Base-by-base conservation (phyloP, 371 early-diverging fungal species). In the Catenaria anguillulae region DNA sequence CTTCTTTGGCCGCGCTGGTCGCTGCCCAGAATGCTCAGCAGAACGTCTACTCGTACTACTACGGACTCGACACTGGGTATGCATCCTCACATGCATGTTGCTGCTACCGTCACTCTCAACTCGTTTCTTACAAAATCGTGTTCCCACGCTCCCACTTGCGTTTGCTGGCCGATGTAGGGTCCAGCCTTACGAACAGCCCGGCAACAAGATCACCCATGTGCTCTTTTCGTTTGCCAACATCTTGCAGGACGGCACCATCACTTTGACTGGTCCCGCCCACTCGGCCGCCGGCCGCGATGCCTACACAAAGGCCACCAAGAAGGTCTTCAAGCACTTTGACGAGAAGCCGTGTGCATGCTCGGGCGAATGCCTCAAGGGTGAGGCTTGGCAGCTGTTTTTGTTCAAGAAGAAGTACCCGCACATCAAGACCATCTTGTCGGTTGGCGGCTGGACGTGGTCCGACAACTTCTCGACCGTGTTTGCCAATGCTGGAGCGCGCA, bases 341-440 rank as follows among this genome's bases (percentile, higher is more conserved):
- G 31, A 26, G 15, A 50, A 50, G 45, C 34, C 4, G 23, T 58
- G 58, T 31, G 29, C 31, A 24, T 58, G 58, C 43, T 3, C 6
- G 34, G 58, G 58, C 24, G 26, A 19, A 15, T 58, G 58, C 58
- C 31, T 58, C 13, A 58, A 58, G 31, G 58, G 58, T 36, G 58
- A 58, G 58, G 5, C 36, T 34, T 58, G 24, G 21, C 58, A 58
- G 36, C n/a, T 58, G 58, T 58, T 40, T 24, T 26, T 58, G 58
- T 36, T 58, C 58, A 36, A 42, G 42, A 8, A 58, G 13, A 33
- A 58, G 42, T 58, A 40, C 58, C 58, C 58, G 31, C 58, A 58
- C 36, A 8, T 58, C 26, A 58, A 58, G 42, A 1, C 24, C 35
- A 58, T 58, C 21, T 15, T 58, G 36, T 58, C 58, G 6, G 58